Percentiles rank a stretch among this genome's conserved stretches.
Evolutionary conservation across 2,329 filamentous ascomycete species (phyloP).

Genomic region (Falciphora oryzae): DNA sequence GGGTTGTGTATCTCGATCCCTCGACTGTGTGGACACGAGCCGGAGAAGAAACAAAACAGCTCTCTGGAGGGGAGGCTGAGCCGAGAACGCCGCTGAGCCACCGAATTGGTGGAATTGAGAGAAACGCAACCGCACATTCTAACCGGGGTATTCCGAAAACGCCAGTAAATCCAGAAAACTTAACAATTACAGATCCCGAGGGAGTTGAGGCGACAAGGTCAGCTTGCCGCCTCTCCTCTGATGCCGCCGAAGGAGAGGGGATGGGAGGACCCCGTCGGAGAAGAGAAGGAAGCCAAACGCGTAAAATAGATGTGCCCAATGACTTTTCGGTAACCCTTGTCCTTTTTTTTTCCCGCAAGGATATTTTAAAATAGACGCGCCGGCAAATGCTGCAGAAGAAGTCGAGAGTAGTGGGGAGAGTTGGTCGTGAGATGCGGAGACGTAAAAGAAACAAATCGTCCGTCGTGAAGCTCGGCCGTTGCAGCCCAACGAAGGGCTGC

Average conservation of each 20-base stretch:
- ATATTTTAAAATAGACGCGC: background rate
- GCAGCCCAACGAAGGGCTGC: too few relatives aligned
- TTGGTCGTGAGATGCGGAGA: background rate
- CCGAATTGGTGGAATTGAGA: background rate
- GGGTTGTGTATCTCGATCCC: background rate
- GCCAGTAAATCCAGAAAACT: slow-evolving; percentile 1
- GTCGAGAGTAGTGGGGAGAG: background rate
- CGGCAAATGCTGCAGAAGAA: slow-evolving; percentile 5
- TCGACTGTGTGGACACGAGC: background rate
- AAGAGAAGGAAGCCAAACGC: slow-evolving; percentile 6
- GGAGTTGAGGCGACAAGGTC: background rate
- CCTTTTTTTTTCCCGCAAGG: background rate
- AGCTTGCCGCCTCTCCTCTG: background rate
- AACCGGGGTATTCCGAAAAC: slow-evolving; percentile 11
- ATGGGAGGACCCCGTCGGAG: background rate
- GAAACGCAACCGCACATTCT: background rate
- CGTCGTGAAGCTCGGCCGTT: background rate
- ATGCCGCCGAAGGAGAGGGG: too few relatives aligned
- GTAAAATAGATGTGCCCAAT: background rate
- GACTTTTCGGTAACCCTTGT: slow-evolving; percentile 2
- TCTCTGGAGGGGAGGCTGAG: background rate
- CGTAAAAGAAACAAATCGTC: background rate
- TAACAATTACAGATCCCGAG: background rate
- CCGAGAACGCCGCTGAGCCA: background rate
- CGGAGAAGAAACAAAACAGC: background rate